phyloP scores from a whole-genome alignment of 2,329 filamentous ascomycete genomes.

The Fusarium odoratissimum region DNA sequence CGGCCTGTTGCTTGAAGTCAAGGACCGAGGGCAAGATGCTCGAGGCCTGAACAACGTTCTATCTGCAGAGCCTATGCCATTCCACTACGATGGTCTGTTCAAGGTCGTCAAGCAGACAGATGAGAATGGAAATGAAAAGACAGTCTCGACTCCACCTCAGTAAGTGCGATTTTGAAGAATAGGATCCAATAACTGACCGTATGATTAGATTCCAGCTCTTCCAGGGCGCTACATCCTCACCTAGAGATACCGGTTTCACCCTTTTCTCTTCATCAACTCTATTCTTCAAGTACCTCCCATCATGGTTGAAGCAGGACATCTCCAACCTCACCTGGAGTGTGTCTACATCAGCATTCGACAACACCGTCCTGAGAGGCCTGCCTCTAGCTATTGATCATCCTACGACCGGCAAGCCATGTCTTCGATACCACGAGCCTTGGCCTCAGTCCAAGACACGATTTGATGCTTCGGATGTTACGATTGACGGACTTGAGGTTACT shows the following conservation, averaged over 20 bases:
- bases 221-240: conserved; percentile 58
- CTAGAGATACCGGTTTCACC: conserved; percentile 63
- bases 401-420: conserved; percentile 57
- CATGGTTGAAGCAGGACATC: conserved; percentile 51
- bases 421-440: conserved; percentile 68
- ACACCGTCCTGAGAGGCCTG: conserved; percentile 56
- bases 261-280: conserved; percentile 64
- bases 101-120: conserved; percentile 58
- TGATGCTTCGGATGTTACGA: conserved; percentile 56
- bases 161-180: conserved; percentile 37
- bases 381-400: conserved; percentile 60
- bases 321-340: conserved; percentile 60
- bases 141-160: conserved; percentile 57
- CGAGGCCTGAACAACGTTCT: conserved; percentile 64
- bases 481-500: conserved; percentile 51
- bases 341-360: conserved; percentile 59
- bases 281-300: conserved; percentile 60
- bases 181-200: neutral
- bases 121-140: conserved; percentile 53
- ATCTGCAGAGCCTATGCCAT: conserved; percentile 66
- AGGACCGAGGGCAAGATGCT: conserved; percentile 58
- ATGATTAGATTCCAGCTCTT: conserved; percentile 62
- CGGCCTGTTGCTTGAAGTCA: conserved; percentile 62
- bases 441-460: conserved; percentile 63
- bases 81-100: conserved; percentile 69